Evolutionary conservation across 116 monocot genomes (phyloP).

Genomic region (Phalaenopsis hybrid): DNA sequence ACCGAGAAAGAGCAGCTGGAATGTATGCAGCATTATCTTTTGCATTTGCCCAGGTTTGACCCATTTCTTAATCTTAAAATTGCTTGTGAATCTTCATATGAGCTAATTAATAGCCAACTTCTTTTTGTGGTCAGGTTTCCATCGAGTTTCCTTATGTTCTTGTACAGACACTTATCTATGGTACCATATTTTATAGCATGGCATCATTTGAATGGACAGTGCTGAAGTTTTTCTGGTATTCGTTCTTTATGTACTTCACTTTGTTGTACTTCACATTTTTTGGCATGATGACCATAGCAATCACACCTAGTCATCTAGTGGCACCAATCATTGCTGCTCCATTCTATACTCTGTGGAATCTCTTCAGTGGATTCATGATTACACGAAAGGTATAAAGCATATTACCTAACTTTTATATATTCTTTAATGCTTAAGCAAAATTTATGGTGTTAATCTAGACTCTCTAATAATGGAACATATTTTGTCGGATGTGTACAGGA

Average conservation of each 20-base stretch:
- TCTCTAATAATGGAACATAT: no score
- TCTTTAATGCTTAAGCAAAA: neutral
- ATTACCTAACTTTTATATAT: neutral
- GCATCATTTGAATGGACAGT: slow-evolving; percentile 84
- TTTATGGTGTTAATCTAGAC: no score
- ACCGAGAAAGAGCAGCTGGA: slow-evolving; percentile 96
- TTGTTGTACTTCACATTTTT: slow-evolving; percentile 97
- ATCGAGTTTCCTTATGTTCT: slow-evolving; percentile 97
- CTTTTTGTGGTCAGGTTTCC: slow-evolving; percentile 56
- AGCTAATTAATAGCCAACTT: slow-evolving; percentile 18
- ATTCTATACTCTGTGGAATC: slow-evolving; percentile 97
- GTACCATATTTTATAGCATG: slow-evolving; percentile 85
- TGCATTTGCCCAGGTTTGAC: slow-evolving; percentile 86
- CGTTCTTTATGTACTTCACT: slow-evolving; percentile 96
- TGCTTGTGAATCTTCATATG: neutral
- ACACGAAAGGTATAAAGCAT: slow-evolving; percentile 56
- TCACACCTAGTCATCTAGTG: slow-evolving; percentile 88
- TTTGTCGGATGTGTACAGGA: no score
- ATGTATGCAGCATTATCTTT: slow-evolving; percentile 96
- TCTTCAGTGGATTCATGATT: slow-evolving; percentile 97
- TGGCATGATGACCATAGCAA: slow-evolving; percentile 97
- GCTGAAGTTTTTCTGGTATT: slow-evolving; percentile 79
- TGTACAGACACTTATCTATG: slow-evolving; percentile 88
- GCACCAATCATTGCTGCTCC: slow-evolving; percentile 97
- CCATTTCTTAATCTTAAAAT: slow-evolving; percentile 1